A percentile compares a stretch with the other conserved stretches of the same genome.
Evolutionary conservation across 495 filamentous ascomycete species (phyloP).

Genomic region (Lasiosphaeria ovina): DNA sequence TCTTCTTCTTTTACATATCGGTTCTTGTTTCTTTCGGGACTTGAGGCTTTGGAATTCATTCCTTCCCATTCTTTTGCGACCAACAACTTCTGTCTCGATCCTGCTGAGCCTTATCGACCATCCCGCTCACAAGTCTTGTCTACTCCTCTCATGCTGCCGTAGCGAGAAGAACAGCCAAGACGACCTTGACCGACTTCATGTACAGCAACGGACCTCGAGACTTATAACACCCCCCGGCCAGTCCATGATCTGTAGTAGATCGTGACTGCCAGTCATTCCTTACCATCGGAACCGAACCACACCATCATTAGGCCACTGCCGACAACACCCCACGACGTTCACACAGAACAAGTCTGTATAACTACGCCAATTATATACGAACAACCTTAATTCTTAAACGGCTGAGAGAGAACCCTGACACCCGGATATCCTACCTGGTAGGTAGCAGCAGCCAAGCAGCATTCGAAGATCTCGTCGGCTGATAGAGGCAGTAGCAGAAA

Average conservation of each 20-base stretch:
- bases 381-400: conserved; percentile 37
- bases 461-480: conserved; percentile 12
- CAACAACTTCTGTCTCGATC: conserved; percentile 19
- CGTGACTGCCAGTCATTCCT: conserved; percentile 49
- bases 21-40: conserved; percentile 49
- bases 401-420: conserved; percentile 20
- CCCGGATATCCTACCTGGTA: conserved; percentile 21
- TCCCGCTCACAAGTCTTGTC: not conserved
- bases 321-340: conserved; percentile 18
- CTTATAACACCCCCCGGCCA: conserved; percentile 32
- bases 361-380: conserved; percentile 41
- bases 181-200: conserved; percentile 33
- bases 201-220: conserved; percentile 46
- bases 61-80: conserved; percentile 48
- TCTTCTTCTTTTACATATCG: conserved; percentile 50
- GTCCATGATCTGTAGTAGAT: conserved; percentile 34
- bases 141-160: conserved; percentile 18
- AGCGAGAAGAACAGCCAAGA: conserved; percentile 13
- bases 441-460: conserved; percentile 18
- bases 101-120: conserved; percentile 9
- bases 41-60: conserved; percentile 44
- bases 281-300: conserved; percentile 43
- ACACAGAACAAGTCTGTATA: conserved; percentile 37
- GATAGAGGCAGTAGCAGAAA: conserved; percentile 21
- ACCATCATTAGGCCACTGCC: conserved; percentile 53